A percentile compares a stretch with the other conserved stretches of the same genome.
phyloP scores from a whole-genome alignment of 352 stramenopile species.

The Phytophthora rubi region DNA sequence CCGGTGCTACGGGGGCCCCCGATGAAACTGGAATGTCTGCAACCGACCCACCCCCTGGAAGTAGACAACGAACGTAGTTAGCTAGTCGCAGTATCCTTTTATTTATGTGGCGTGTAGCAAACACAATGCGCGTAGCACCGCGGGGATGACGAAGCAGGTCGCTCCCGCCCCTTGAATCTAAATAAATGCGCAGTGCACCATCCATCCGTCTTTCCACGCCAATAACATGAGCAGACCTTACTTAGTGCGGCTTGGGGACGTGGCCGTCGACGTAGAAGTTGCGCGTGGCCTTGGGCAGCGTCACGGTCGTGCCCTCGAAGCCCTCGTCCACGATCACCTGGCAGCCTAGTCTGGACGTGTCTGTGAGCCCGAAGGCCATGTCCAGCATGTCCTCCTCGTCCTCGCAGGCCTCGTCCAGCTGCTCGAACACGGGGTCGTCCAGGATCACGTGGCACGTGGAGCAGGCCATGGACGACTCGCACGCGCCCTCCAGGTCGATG shows the following conservation, averaged over 20 bases:
- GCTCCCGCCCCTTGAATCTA: conserved; percentile 31
- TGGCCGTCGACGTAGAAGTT: conserved; percentile 99
- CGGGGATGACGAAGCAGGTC: conserved; percentile 13
- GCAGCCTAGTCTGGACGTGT: conserved; percentile 94
- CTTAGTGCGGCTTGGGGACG: conserved; percentile 96
- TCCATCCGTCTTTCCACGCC: conserved; percentile 2
- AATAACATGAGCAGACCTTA: background rate
- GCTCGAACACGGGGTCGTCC: conserved; percentile 91
- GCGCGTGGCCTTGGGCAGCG: conserved; percentile 94
- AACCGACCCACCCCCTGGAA: conserved; percentile 4
- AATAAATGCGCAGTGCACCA: conserved; percentile 29
- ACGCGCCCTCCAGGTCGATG: conserved; percentile 95
- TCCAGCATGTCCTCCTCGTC: conserved; percentile 99
- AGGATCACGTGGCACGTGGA: conserved; percentile 99
- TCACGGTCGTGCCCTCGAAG: conserved; percentile 92
- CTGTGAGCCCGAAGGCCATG: conserved; percentile 98
- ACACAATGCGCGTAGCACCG: background rate
- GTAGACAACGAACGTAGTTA: conserved; percentile 24
- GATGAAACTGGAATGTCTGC: conserved; percentile 11
- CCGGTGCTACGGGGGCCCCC: background rate
- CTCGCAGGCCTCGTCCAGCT: conserved; percentile 91
- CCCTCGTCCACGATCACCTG: conserved; percentile 91
- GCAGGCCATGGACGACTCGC: conserved; percentile 96
- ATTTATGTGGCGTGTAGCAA: conserved; percentile 40
- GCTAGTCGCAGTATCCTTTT: conserved; percentile 34